Percentiles rank a stretch among this genome's conserved stretches.
These are phyloP conservation scores for Metschnikowia reukaufii DNA, from an alignment of 805 yeast genomes.

Conservation along the genomic window DNA sequence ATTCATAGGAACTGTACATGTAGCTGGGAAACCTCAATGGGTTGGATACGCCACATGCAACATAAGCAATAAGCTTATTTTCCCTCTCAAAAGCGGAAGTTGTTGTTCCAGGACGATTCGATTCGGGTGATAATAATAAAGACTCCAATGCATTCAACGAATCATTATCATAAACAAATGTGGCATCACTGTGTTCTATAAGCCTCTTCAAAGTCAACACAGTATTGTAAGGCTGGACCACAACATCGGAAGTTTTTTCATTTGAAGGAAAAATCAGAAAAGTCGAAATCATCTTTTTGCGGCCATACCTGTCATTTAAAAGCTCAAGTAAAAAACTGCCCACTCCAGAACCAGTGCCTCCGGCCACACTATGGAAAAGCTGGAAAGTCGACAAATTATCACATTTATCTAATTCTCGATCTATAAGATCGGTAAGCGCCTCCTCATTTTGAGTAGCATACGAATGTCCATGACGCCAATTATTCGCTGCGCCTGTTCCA, in stretches of 20 bases:
- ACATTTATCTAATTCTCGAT: conserved; percentile 85
- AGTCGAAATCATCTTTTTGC: conserved; percentile 80
- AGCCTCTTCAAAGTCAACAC: conserved; percentile 77
- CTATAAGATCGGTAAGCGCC: conserved; percentile 77
- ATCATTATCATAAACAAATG: conserved; percentile 88
- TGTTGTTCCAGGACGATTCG: conserved; percentile 22
- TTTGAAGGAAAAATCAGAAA: conserved; percentile 84
- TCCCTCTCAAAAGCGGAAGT: conserved; percentile 63
- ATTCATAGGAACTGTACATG: conserved; percentile 81
- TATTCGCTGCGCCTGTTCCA: conserved; percentile 94
- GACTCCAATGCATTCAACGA: conserved; percentile 75
- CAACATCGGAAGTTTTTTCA: conserved; percentile 85
- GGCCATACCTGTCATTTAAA: conserved; percentile 71
- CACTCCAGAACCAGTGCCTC: conserved; percentile 97
- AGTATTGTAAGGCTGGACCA: conserved; percentile 95
- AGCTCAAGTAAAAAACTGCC: conserved; percentile 82
- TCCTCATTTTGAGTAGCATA: conserved; percentile 71
- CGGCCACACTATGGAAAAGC: conserved; percentile 91
- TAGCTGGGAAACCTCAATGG: conserved; percentile 90
- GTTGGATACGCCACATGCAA: conserved; percentile 80
- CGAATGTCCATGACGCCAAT: conserved; percentile 89
- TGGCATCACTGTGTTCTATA: conserved; percentile 81
- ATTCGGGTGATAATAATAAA: conserved; percentile 26
- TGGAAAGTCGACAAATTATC: conserved; percentile 91
- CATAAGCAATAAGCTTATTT: conserved; percentile 82